Conservation (phyloP, 2,329 filamentous ascomycete genomes). For the Colletotrichum brevisporum region DNA sequence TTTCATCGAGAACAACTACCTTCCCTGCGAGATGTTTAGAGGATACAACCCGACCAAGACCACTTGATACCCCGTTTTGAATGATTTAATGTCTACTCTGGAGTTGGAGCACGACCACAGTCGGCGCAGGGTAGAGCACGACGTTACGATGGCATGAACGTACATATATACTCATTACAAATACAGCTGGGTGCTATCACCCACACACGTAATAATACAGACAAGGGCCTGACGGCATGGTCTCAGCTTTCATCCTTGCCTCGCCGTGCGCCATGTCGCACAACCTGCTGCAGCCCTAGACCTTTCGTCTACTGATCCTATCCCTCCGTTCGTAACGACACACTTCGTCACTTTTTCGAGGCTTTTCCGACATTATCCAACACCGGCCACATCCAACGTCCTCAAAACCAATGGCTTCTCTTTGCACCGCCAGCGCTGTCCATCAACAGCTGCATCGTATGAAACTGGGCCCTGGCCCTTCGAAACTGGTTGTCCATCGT, state of each 20-base stretch:
- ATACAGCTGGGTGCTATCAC: background rate
- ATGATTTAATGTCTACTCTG: background rate
- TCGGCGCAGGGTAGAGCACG: background rate
- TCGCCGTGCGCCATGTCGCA: no score
- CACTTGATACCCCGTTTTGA: conserved; percentile 34
- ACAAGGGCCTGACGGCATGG: conserved; percentile 1
- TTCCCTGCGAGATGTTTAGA: conserved; percentile 41
- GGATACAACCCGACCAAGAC: conserved; percentile 38
- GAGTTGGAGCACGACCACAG: background rate
- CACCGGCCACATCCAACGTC: no score
- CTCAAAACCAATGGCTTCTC: no score
- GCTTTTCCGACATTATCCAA: no score
- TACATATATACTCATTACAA: conserved; percentile 6
- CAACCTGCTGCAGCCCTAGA: no score
- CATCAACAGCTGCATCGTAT: no score
- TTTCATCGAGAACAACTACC: conserved; percentile 43
- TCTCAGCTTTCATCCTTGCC: no score
- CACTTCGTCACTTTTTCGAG: no score
- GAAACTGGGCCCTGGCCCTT: background rate
- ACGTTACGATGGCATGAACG: conserved; percentile 22
- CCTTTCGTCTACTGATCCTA: no score
- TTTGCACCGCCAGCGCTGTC: no score
- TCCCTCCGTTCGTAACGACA: no score
- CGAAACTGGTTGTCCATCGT: background rate
- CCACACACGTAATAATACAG: conserved; percentile 18